Evolutionary conservation across 1,139 yeast species (phyloP).

Genomic region (Geotrichum cucujoidarum): DNA sequence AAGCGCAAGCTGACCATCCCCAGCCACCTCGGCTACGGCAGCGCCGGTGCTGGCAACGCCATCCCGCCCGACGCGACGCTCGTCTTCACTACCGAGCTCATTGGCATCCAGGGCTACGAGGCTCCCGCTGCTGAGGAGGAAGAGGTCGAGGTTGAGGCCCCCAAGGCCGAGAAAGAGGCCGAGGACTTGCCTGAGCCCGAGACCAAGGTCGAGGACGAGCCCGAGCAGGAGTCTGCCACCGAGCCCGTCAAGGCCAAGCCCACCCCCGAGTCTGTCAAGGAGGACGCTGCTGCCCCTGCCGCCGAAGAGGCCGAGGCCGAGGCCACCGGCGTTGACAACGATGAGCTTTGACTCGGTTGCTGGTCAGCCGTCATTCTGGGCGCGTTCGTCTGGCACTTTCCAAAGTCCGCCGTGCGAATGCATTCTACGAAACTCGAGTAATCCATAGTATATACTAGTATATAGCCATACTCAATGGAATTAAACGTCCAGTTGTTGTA

Average conservation of each 20-base stretch:
- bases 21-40: constrained; percentile 70
- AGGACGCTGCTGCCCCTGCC: background rate
- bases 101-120: constrained; percentile 29
- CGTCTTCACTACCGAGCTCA: constrained; percentile 35
- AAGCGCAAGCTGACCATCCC: constrained; percentile 75
- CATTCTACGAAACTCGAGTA: no score
- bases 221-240: constrained; percentile 6
- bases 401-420: no score
- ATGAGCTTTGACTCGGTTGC: constrained; percentile 14
- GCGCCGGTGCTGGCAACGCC: constrained; percentile 61
- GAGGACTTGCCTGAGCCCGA: constrained; percentile 14
- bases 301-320: constrained; percentile 7
- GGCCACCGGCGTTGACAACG: constrained; percentile 7
- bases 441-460: no score
- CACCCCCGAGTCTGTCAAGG: background rate
- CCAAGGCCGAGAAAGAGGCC: constrained; percentile 16
- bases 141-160: background rate
- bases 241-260: constrained; percentile 7
- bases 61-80: constrained; percentile 73
- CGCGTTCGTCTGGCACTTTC: no score
- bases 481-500: no score
- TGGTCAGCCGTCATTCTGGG: no score
- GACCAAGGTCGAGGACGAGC: background rate
- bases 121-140: constrained; percentile 14
- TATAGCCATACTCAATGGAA: no score